Evolutionary conservation across 495 filamentous ascomycete species (phyloP).

Genomic region (Penicillium longicatenatum): DNA sequence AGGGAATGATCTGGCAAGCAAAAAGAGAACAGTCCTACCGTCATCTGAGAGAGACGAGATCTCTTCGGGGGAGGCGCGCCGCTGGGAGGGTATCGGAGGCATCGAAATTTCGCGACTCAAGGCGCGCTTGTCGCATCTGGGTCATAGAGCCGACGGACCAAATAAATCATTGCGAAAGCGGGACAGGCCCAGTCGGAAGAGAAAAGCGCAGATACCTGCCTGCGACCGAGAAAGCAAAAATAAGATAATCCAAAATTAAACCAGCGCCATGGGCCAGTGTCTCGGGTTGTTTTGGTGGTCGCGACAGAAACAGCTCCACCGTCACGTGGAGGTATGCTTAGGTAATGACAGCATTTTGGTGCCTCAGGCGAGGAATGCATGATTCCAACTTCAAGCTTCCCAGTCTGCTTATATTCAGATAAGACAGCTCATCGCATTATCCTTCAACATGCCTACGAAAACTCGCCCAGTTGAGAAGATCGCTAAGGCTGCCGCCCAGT

Average conservation of each 20-base stretch:
- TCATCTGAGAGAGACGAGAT: conserved; percentile 61
- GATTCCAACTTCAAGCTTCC: conserved; percentile 1
- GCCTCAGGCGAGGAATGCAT: conserved; percentile 1
- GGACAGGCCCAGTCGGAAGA: conserved; percentile 5
- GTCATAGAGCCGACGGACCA: conserved; percentile 51
- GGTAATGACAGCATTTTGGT: conserved; percentile 17
- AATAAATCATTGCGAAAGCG: conserved; percentile 47
- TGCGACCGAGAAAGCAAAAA: conserved; percentile 16
- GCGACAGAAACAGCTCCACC: conserved; percentile 30
- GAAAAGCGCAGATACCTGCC: conserved; percentile 23
- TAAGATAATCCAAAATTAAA: conserved; percentile 4
- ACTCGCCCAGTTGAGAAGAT: conserved; percentile 84
- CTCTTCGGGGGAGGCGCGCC: conserved; percentile 52
- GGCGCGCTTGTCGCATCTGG: conserved; percentile 53
- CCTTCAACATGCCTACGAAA: conserved; percentile 34
- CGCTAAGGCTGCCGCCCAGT: conserved; percentile 79
- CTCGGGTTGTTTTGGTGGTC: conserved; percentile 33
- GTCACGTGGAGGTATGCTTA: conserved; percentile 27
- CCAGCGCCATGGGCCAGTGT: background rate
- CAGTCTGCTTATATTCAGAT: conserved; percentile 2
- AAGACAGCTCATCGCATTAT: background rate
- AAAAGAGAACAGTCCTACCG: conserved; percentile 42
- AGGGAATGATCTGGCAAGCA: background rate
- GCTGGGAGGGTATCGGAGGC: conserved; percentile 56
- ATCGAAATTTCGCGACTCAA: conserved; percentile 59